phyloP scores from a whole-genome alignment of 192 early-diverging fungal species.

The Paraglomus brasilianum region DNA sequence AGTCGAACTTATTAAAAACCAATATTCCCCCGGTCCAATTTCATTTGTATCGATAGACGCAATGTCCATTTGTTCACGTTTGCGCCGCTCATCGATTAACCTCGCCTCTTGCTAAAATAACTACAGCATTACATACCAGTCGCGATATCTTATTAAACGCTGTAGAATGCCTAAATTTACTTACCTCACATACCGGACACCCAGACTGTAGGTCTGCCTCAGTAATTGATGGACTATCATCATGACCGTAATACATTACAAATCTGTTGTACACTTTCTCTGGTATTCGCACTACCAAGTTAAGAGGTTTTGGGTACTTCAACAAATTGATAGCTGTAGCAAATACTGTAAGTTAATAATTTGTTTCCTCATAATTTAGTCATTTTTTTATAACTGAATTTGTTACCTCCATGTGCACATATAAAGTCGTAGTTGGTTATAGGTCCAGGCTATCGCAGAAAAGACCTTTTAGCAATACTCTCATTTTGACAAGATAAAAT shows the following conservation, averaged over 20 bases:
- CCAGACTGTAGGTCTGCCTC: not conserved
- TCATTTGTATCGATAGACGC: constrained; percentile 34
- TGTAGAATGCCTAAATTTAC: not conserved
- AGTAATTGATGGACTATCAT: constrained; percentile 35
- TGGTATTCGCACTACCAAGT: constrained; percentile 42
- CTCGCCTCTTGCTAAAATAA: constrained; percentile 37
- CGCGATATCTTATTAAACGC: not conserved
- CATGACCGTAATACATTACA: constrained; percentile 39
- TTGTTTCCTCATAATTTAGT: not conserved
- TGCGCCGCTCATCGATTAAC: constrained; percentile 35
- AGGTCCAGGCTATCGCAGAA: constrained; percentile 37
- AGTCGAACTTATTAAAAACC: constrained; percentile 43
- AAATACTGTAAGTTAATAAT: not conserved
- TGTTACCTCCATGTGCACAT: constrained; percentile 41
- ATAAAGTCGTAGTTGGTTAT: constrained; percentile 47
- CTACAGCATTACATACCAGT: not conserved
- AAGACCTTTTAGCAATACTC: not conserved
- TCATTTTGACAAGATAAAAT: not conserved
- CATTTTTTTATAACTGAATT: not conserved
- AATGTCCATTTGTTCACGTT: constrained; percentile 38
- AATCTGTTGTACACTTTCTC: constrained; percentile 38
- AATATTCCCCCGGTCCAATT: constrained; percentile 38
- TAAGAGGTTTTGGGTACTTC: constrained; percentile 30
- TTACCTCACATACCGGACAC: constrained; percentile 10
- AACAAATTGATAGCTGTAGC: constrained; percentile 36